phyloP scores from a whole-genome alignment of 345 rosid genomes.

The Gossypium thurberi region DNA sequence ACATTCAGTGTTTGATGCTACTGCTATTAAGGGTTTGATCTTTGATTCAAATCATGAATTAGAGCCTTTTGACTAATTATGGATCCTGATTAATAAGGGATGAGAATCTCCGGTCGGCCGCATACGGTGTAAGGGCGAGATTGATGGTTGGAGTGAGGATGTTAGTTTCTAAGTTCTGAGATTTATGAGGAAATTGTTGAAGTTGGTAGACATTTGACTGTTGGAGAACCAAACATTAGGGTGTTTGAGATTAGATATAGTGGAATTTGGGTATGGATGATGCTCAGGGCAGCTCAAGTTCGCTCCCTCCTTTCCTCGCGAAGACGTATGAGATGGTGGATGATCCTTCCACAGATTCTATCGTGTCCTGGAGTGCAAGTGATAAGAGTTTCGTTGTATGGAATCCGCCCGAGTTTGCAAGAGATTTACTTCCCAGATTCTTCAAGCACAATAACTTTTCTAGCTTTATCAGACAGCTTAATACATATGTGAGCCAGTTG shows the following conservation, averaged over 20 bases:
- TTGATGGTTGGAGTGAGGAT: neutral
- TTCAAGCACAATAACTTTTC: conserved; percentile 93
- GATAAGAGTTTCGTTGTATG: conserved; percentile 70
- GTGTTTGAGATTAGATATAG: conserved; percentile 13
- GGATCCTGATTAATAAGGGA: conserved; percentile 3
- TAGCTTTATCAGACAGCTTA: conserved; percentile 95
- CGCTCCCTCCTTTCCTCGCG: conserved; percentile 78
- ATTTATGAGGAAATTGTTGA: conserved; percentile 4
- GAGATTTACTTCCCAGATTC: conserved; percentile 73
- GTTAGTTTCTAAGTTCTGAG: neutral
- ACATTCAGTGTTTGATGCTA: neutral
- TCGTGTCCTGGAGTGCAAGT: conserved; percentile 72
- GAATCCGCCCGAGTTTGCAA: conserved; percentile 68
- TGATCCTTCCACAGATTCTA: conserved; percentile 57
- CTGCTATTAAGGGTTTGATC: neutral
- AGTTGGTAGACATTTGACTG: conserved; percentile 1
- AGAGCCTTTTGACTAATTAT: conserved; percentile 14
- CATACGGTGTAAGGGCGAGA: neutral
- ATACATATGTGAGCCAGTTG: conserved; percentile 64
- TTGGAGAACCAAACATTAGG: neutral
- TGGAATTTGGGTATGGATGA: conserved; percentile 54
- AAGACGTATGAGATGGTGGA: conserved; percentile 94
- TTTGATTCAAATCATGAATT: conserved; percentile 6
- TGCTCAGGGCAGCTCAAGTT: conserved; percentile 50
- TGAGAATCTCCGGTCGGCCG: neutral